These are phyloP conservation scores for Cryptococcus deneoformans DNA, from an alignment of 1,284 basidiomycete genomes.

Conservation along the genomic window DNA sequence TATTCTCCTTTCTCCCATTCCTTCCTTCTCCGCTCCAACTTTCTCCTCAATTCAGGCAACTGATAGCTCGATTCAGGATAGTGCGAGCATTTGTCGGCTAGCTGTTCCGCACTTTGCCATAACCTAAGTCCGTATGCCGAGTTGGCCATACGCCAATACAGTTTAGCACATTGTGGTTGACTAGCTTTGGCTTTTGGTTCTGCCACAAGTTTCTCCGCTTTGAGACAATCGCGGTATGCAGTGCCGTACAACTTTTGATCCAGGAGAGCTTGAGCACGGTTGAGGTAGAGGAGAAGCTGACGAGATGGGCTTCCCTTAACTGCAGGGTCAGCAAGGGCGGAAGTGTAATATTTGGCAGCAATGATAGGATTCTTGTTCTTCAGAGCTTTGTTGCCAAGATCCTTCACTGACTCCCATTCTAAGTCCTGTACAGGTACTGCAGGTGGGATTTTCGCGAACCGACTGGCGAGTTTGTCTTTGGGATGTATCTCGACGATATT, in stretches of 20 bases:
- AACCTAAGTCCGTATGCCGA: slow-evolving; percentile 2
- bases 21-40: neutral
- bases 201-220: neutral
- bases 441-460: neutral
- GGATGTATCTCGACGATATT: slow-evolving; percentile 3
- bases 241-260: neutral
- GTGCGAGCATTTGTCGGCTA: neutral
- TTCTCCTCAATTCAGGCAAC: neutral
- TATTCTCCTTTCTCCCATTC: slow-evolving; percentile 2
- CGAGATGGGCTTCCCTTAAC: neutral
- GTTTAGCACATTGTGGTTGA: neutral
- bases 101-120: neutral
- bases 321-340: neutral
- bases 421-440: neutral
- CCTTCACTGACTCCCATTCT: slow-evolving; percentile 1
- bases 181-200: neutral
- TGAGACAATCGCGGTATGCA: slow-evolving; percentile 3
- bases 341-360: slow-evolving; percentile 1
- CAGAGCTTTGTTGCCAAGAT: neutral
- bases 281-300: neutral
- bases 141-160: slow-evolving; percentile 3
- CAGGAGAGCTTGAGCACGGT: slow-evolving; percentile 6
- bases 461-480: neutral
- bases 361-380: neutral
- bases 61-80: neutral